Evolutionary conservation across 2,329 filamentous ascomycete species (phyloP), one percentile per base, ranked within the genome.

Genomic region (Penicillium olsonii): DNA sequence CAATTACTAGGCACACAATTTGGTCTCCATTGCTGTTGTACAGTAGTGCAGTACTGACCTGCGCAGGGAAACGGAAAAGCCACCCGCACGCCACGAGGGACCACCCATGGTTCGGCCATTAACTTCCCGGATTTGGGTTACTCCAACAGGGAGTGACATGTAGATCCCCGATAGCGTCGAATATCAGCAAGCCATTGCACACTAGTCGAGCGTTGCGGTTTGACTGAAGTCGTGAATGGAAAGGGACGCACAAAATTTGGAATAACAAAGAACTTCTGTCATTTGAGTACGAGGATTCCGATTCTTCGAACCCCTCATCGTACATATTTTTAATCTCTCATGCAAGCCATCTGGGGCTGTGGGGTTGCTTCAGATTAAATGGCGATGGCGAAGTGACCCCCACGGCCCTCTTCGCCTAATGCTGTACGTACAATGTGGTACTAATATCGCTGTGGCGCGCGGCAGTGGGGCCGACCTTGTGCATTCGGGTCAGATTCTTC

Each of bases 151-250:
- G 20, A 3, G 17, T 43, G 33, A 37, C 40, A 37, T 44, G 45
- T 14, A 37, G 40, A 48, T 48, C 45, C n/a, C 14, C 29, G 37
- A 43, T 48, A 38, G 33, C 18, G 40, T 33, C 1, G 18, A 18
- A 22, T 15, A 24, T 17, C 14, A 12, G 4, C 38, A 35, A 35
- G 24, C 31, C 42, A 37, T 31, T 43, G 17, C 12, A 14, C 29
- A 31, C 29, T 31, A 31, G 29, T 31, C 12, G 10, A 11, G 22
- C n/a, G n/a, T n/a, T n/a, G n/a, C n/a, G n/a, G n/a, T n/a, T n/a
- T n/a, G n/a, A n/a, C n/a, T 24, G 22, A 24, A 8, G 8, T 24
- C 22, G 8, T 24, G 22, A 24, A 24, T 24, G 4, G 22, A 4
- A n/a, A n/a, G n/a, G n/a, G n/a, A n/a, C n/a, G n/a, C n/a, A n/a